Conservation (phyloP, 345 rosid species). For the Microcos paniculata region DNA sequence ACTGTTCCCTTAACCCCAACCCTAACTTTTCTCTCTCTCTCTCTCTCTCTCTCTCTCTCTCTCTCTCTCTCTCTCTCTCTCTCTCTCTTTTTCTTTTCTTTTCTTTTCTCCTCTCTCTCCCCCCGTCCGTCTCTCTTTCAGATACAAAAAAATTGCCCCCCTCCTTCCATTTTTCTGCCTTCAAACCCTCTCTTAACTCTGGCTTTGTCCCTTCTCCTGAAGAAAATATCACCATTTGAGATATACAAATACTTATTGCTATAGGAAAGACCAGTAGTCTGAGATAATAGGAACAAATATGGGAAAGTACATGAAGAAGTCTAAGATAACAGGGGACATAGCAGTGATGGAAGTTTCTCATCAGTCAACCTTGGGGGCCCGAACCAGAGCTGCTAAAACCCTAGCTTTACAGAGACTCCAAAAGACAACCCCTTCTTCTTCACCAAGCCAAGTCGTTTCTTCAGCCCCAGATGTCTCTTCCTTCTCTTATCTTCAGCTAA, state of each 20-base stretch:
- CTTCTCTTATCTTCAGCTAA: constrained; percentile 10
- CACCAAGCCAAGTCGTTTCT: background rate
- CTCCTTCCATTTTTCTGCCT: background rate
- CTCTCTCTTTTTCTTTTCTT: background rate
- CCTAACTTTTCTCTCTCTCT: constrained; percentile 24
- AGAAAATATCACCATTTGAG: too few relatives aligned
- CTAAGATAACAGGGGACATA: constrained; percentile 22
- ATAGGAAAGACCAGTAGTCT: background rate
- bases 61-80: background rate
- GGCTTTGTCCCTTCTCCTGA: background rate
- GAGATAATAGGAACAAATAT: background rate
- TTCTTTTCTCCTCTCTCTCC: background rate
- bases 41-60: background rate
- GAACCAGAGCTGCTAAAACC: constrained; percentile 43
- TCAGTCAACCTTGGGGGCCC: constrained; percentile 26
- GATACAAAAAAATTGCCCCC: background rate
- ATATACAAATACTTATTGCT: background rate
- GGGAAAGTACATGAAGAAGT: constrained; percentile 41
- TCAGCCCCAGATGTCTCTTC: constrained; percentile 1
- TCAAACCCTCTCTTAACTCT: background rate
- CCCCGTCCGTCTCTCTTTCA: background rate
- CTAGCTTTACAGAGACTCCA: constrained; percentile 38
- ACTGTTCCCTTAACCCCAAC: constrained; percentile 29
- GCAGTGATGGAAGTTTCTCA: constrained; percentile 31
- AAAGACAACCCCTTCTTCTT: background rate